Base-by-base conservation (phyloP, 441 rosid species). In the Populus hybrid region DNA sequence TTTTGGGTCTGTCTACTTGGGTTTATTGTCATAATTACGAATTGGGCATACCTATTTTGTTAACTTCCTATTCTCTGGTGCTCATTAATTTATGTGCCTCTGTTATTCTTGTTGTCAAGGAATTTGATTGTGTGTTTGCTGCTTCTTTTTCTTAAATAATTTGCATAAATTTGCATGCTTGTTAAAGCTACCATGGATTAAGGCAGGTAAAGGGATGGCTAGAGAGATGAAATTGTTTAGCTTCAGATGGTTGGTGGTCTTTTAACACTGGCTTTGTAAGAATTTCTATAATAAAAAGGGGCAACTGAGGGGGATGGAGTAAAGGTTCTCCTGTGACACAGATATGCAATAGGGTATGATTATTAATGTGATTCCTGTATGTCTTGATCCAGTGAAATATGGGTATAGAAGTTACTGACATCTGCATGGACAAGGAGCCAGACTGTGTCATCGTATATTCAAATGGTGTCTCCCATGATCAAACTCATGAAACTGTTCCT, bases 261-360 rank as follows among this genome's bases (percentile, higher is more conserved):
- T 46, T 72, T 46, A 66, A 72, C 23, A 21, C 20, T 66, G 11
- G 46, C 38, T 40, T 64, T 6, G 21, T 21, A 38, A 40, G 38
- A 57, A 57, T 7, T 7, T 18, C 63, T 57, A 57, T 2, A 57
- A 57, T 57, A 57, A 7, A 57, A 6, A 10, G 63, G 63, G 63
- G 3, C 20, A 20, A n/a, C 18, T 75, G 90, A 87, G 83, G 70
- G 81, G 32, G 32, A 30, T 30, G 32, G 32, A 30, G 32, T 30
- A 30, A 30, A 30, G 32, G 32, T 30, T 30, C 32, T 30, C 32
- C 32, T 30, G 32, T 3, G 32, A 30, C 32, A 30, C 32, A 30
- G 4, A 30, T 30, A 30, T 30, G 32, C 32, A 30, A 30, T 3
- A 30, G 4, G 32, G 32, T 30, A 30, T 30, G 32, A 30, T 30